These are phyloP conservation scores for Puya raimondii DNA, from an alignment of 176 grass and related monocot species.

Conservation along the genomic window DNA sequence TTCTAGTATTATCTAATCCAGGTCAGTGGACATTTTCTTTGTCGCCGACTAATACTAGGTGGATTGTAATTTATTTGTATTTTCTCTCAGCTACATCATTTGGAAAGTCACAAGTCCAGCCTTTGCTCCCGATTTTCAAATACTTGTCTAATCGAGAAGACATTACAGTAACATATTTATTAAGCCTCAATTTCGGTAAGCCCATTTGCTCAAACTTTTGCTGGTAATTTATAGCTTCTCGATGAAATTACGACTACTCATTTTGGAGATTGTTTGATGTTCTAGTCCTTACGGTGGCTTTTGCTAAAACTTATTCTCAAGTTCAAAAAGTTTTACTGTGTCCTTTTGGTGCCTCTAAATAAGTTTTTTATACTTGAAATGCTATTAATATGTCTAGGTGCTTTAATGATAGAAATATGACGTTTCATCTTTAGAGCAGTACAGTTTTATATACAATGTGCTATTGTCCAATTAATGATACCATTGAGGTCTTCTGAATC, in stretches of 20 bases:
- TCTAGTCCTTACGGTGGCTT: too few relatives aligned
- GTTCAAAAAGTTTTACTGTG: background rate
- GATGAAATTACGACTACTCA: background rate
- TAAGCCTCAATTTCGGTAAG: conserved; percentile 56
- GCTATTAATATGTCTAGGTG: background rate
- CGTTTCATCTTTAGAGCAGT: too few relatives aligned
- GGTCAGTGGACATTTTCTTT: conserved; percentile 21
- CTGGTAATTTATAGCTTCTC: background rate
- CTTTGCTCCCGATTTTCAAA: conserved; percentile 32
- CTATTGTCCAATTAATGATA: too few relatives aligned
- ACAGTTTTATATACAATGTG: too few relatives aligned
- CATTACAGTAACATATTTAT: conserved; percentile 39
- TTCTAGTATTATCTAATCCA: conserved; percentile 65
- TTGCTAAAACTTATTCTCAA: too few relatives aligned
- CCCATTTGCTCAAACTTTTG: background rate
- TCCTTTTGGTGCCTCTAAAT: background rate
- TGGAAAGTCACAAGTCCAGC: conserved; percentile 46
- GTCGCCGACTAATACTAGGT: background rate
- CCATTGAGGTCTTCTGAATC: too few relatives aligned
- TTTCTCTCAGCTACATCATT: conserved; percentile 42
- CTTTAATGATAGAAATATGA: background rate
- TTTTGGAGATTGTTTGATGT: too few relatives aligned
- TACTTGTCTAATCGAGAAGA: conserved; percentile 21
- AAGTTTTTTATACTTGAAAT: background rate
- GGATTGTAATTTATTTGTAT: conserved; percentile 1